phyloP scores from a whole-genome alignment of 768 basidiomycete genomes.

The Sutorius australiensis region DNA sequence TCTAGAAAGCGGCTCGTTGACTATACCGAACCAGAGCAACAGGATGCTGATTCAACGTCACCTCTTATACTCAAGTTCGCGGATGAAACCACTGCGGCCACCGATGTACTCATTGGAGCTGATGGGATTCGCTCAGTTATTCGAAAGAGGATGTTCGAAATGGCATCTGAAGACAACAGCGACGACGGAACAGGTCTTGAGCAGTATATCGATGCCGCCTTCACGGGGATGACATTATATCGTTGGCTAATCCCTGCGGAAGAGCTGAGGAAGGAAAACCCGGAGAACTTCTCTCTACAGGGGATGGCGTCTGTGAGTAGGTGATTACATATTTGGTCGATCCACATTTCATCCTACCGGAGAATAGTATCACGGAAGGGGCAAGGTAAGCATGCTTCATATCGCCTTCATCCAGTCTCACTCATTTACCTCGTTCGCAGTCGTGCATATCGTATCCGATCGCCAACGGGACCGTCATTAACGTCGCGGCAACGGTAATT shows the following conservation, averaged over 20 bases:
- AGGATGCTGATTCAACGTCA: slow-evolving; percentile 25
- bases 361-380: slow-evolving; percentile 12
- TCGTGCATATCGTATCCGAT: slow-evolving; percentile 40
- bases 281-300: slow-evolving; percentile 21
- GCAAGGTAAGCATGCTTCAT: not conserved
- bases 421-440: slow-evolving; percentile 21
- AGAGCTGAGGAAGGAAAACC: slow-evolving; percentile 23
- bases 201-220: slow-evolving; percentile 29
- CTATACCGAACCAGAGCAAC: slow-evolving; percentile 7
- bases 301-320: slow-evolving; percentile 19
- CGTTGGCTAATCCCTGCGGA: slow-evolving; percentile 36
- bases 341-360: slow-evolving; percentile 5
- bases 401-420: not conserved
- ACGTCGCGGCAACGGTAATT: slow-evolving; percentile 32
- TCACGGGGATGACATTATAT: slow-evolving; percentile 42
- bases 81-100: slow-evolving; percentile 19
- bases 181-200: not conserved
- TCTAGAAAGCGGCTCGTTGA: slow-evolving; percentile 18
- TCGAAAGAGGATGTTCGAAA: slow-evolving; percentile 23
- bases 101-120: slow-evolving; percentile 44
- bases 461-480: slow-evolving; percentile 34
- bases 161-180: not conserved
- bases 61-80: slow-evolving; percentile 11
- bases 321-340: not conserved
- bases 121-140: slow-evolving; percentile 39